Evolutionary conservation across 2,329 filamentous ascomycete species (phyloP).

Genomic region (Aspergillus tanneri): DNA sequence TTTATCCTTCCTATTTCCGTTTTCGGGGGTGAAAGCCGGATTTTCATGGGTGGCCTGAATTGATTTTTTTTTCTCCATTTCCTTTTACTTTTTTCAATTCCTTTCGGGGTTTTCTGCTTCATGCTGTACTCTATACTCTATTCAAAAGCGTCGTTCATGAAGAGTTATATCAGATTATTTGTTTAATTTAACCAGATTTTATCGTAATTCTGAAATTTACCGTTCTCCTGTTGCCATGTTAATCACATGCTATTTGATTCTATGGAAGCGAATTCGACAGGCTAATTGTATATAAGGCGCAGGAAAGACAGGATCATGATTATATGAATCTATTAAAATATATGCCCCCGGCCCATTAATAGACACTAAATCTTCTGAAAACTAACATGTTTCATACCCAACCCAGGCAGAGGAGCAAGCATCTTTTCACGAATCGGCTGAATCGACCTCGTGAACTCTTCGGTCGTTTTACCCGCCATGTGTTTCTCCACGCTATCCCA

Average conservation of each 20-base stretch:
- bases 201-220: no score
- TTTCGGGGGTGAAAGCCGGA: slow-evolving; percentile 11
- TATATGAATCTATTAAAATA: background rate
- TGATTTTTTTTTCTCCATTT: slow-evolving; percentile 20
- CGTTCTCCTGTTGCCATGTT: no score
- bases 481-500: slow-evolving; percentile 55
- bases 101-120: slow-evolving; percentile 22
- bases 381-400: slow-evolving; percentile 49
- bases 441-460: slow-evolving; percentile 47
- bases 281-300: no score
- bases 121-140: slow-evolving; percentile 40
- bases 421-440: slow-evolving; percentile 43
- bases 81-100: slow-evolving; percentile 4
- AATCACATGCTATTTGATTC: no score
- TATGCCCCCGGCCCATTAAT: background rate
- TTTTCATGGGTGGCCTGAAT: slow-evolving; percentile 19
- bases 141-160: slow-evolving; percentile 26
- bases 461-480: slow-evolving; percentile 46
- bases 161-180: background rate
- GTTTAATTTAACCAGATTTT: background rate
- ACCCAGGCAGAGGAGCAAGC: slow-evolving; percentile 36
- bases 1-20: slow-evolving; percentile 8
- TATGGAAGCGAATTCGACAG: no score
- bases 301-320: no score
- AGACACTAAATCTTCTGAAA: slow-evolving; percentile 33